These are phyloP conservation scores for Mercurialis annua DNA, from an alignment of 345 rosid genomes.

Conservation along the genomic window DNA sequence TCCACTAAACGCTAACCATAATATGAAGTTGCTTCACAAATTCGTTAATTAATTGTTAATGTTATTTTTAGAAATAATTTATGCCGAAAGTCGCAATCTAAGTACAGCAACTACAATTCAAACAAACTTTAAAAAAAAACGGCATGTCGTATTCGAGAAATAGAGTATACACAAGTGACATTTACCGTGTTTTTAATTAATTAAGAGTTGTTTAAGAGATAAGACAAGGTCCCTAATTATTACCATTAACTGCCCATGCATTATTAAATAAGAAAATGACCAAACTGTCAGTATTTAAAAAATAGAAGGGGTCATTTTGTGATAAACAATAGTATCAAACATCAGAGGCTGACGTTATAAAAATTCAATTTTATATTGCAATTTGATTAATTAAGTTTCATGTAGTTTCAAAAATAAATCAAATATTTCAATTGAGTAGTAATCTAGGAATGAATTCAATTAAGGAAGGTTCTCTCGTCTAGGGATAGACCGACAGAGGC, in stretches of 20 bases:
- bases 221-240: constrained; percentile 9
- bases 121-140: not conserved
- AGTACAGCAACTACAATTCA: not conserved
- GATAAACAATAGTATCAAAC: too few relatives aligned
- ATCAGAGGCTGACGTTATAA: too few relatives aligned
- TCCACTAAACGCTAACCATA: not conserved
- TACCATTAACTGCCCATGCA: not conserved
- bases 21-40: not conserved
- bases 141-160: constrained; percentile 1
- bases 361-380: too few relatives aligned
- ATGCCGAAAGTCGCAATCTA: constrained; percentile 11
- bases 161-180: not conserved
- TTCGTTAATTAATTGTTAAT: not conserved
- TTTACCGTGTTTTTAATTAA: not conserved
- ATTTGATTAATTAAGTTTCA: too few relatives aligned
- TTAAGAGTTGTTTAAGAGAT: not conserved
- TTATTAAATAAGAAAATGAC: too few relatives aligned
- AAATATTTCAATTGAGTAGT: too few relatives aligned
- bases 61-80: not conserved
- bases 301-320: too few relatives aligned
- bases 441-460: too few relatives aligned
- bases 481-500: too few relatives aligned
- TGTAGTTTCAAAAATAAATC: too few relatives aligned
- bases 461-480: too few relatives aligned
- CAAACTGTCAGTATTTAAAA: too few relatives aligned